phyloP scores from a whole-genome alignment of 2,329 filamentous ascomycete genomes.

The Leptographium procerum region DNA sequence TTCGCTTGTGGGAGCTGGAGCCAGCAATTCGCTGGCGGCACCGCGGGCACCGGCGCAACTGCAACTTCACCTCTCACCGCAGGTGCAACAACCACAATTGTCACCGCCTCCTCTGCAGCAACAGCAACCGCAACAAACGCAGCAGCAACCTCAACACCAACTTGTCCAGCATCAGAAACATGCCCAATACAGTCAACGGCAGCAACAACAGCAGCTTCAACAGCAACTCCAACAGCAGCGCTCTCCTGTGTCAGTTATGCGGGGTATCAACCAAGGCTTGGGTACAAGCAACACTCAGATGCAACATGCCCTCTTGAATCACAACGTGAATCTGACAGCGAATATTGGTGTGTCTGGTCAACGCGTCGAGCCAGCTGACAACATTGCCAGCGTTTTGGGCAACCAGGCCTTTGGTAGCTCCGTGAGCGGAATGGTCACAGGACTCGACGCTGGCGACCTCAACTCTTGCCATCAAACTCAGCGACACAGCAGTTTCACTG shows the following conservation, averaged over 20 bases:
- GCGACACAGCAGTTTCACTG: constrained; percentile 27
- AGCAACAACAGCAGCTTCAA: constrained; percentile 4
- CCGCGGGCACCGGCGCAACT: background rate
- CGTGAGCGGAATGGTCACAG: constrained; percentile 15
- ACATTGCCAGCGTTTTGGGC: background rate
- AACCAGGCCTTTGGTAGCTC: constrained; percentile 2
- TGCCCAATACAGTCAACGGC: constrained; percentile 9
- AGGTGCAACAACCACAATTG: background rate
- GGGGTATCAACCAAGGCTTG: constrained; percentile 21
- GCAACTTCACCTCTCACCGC: background rate
- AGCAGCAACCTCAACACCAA: constrained; percentile 12
- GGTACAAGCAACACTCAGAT: constrained; percentile 18
- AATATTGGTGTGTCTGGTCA: constrained; percentile 1
- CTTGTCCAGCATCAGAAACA: constrained; percentile 14
- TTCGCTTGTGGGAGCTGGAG: background rate
- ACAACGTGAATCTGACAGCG: constrained; percentile 5
- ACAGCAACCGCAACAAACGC: constrained; percentile 17
- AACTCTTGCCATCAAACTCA: constrained; percentile 24
- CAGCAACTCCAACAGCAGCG: constrained; percentile 16
- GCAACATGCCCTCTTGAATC: constrained; percentile 4
- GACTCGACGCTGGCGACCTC: constrained; percentile 14
- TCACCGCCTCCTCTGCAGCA: constrained; percentile 6
- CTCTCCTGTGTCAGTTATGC: constrained; percentile 21
- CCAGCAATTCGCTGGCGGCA: background rate
- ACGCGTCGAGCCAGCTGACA: constrained; percentile 1